Evolutionary conservation across 306 rosid species (phyloP).

Genomic region (Alnus rubra): DNA sequence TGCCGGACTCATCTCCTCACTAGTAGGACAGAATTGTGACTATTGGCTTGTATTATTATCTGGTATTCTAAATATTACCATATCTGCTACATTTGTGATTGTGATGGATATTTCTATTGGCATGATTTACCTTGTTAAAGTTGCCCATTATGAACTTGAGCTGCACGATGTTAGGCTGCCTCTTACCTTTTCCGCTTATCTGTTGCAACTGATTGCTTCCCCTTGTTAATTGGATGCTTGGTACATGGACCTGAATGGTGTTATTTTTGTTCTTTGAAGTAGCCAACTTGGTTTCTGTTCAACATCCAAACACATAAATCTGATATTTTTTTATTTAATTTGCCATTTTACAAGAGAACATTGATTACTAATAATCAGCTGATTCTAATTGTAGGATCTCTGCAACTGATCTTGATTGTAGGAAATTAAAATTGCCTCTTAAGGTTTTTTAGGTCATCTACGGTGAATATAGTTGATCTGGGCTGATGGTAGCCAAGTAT

Average conservation of each 20-base stretch:
- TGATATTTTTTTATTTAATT: neutral
- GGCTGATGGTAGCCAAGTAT: too few relatives aligned
- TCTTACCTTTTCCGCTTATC: neutral
- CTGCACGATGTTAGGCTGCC: neutral
- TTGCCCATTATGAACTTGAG: neutral
- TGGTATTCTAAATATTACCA: neutral
- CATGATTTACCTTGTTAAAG: neutral
- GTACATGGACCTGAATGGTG: neutral
- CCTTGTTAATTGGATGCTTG: neutral
- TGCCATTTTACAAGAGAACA: neutral
- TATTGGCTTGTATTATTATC: constrained; percentile 6
- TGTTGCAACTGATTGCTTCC: neutral
- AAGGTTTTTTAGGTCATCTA: neutral
- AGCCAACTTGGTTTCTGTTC: neutral
- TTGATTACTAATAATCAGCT: neutral
- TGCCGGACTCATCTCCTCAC: constrained; percentile 1
- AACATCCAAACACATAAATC: neutral
- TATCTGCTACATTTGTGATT: constrained; percentile 2
- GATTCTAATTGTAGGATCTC: neutral
- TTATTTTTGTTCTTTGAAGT: neutral
- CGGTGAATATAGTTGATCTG: neutral
- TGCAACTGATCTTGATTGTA: neutral
- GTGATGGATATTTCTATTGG: neutral
- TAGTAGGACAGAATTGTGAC: neutral
- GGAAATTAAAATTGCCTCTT: neutral